A percentile compares a stretch with the other conserved stretches of the same genome.
Conservation (phyloP, 2,329 filamentous ascomycete species). For the Trichophyton schoenleinii region DNA sequence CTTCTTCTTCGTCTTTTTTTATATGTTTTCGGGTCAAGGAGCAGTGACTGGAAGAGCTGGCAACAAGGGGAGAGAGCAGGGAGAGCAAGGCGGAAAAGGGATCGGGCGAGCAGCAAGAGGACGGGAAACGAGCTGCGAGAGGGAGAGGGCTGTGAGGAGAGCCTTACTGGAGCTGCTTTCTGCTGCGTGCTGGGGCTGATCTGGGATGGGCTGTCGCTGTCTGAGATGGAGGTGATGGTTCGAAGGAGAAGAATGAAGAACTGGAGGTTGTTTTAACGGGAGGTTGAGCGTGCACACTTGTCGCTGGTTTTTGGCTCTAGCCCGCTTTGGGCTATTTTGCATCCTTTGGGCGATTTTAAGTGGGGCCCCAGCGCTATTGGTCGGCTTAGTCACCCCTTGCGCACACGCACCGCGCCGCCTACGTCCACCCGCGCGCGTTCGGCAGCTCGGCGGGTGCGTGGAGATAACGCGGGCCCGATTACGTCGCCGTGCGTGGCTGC, state of each 20-base stretch:
- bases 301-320: conserved; percentile 17
- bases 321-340: conserved; percentile 12
- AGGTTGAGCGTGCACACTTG: conserved; percentile 12
- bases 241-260: conserved; percentile 8
- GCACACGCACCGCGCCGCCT: not conserved
- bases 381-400: not conserved
- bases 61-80: not conserved
- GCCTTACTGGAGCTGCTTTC: not conserved
- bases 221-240: conserved; percentile 10
- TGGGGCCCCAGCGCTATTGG: not conserved
- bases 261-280: conserved; percentile 11
- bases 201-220: not conserved
- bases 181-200: not conserved
- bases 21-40: not conserved
- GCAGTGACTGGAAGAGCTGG: conserved; percentile 3
- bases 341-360: conserved; percentile 5
- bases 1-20: too few relatives aligned
- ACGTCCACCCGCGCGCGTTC: not conserved
- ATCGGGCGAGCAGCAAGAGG: not conserved
- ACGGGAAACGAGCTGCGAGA: not conserved
- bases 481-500: not conserved
- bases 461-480: not conserved
- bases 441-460: not conserved
- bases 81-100: not conserved
- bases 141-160: not conserved